These are phyloP conservation scores for Ophiostoma fasciatum DNA, from an alignment of 2,329 filamentous ascomycete genomes.

Conservation along the genomic window DNA sequence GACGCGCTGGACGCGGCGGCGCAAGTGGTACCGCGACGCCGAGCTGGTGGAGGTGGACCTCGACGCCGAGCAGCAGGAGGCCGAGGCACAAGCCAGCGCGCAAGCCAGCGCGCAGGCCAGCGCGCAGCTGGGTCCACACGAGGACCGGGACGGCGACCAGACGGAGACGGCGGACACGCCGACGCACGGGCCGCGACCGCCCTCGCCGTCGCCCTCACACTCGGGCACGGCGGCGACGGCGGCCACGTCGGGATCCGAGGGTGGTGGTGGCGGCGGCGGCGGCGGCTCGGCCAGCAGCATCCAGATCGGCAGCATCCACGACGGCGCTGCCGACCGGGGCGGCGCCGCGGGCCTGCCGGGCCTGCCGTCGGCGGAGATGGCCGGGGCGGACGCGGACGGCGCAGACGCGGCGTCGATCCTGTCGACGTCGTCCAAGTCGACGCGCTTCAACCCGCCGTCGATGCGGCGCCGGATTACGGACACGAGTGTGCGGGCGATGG, in stretches of 20 bases:
- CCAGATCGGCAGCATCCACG: constrained; percentile 7
- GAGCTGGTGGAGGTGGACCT: constrained; percentile 67
- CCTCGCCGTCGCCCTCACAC: constrained; percentile 6
- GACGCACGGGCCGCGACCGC: background rate
- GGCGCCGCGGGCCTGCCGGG: background rate
- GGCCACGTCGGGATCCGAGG: constrained; percentile 1
- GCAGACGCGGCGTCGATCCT: constrained; percentile 31
- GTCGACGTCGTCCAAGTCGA: constrained; percentile 28
- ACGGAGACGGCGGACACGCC: background rate
- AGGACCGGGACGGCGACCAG: background rate
- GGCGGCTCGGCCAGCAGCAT: constrained; percentile 7
- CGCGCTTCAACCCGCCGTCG: constrained; percentile 26
- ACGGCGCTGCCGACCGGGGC: background rate
- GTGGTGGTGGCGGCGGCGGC: background rate
- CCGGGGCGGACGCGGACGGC: constrained; percentile 21
- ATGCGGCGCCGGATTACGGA: constrained; percentile 23
- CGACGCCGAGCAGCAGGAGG: constrained; percentile 14
- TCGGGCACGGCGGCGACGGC: constrained; percentile 1
- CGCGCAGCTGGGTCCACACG: background rate
- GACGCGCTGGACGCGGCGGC: constrained; percentile 80
- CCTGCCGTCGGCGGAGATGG: constrained; percentile 10
- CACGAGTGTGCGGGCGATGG: constrained; percentile 5
- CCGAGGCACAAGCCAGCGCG: too few species aligned
- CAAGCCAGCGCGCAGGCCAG: too few species aligned
- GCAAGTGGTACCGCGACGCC: constrained; percentile 94